Conservation (phyloP, 202 grass and related monocot species). For the Cymbopogon flexuosus region DNA sequence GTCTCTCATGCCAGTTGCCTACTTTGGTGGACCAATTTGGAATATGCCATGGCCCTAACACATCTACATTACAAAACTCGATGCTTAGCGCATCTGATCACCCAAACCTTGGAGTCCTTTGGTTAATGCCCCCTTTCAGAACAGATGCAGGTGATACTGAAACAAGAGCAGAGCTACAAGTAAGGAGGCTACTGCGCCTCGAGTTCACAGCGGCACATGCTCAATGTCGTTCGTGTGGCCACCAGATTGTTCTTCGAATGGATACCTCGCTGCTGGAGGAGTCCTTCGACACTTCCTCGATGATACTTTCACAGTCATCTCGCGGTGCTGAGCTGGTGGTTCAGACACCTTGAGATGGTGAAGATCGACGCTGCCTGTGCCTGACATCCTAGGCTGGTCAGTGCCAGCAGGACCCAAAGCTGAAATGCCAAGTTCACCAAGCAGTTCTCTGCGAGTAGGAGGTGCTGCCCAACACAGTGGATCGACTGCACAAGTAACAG, state of each 20-base stretch:
- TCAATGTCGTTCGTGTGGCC: background rate
- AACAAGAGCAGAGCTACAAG: background rate
- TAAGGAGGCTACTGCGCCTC: background rate
- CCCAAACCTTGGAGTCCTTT: background rate
- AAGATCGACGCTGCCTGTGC: background rate
- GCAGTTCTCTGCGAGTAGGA: constrained; percentile 27
- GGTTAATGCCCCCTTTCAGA: background rate
- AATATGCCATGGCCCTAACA: background rate
- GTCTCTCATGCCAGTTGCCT: background rate
- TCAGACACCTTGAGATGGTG: background rate
- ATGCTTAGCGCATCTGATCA: constrained; percentile 6
- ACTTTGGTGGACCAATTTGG: background rate
- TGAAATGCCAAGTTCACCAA: constrained; percentile 7
- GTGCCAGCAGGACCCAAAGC: background rate
- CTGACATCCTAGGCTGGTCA: background rate
- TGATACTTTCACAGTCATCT: background rate
- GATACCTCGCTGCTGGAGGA: background rate
- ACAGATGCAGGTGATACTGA: background rate
- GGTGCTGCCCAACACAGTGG: constrained; percentile 29
- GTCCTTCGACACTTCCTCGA: background rate
- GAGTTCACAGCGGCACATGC: constrained; percentile 5
- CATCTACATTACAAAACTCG: constrained; percentile 22
- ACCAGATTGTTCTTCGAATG: background rate
- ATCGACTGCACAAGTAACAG: constrained; percentile 31
- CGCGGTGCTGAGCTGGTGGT: background rate